phyloP scores from a whole-genome alignment of 2,329 filamentous ascomycete species.

The Plenodomus tracheiphilus region DNA sequence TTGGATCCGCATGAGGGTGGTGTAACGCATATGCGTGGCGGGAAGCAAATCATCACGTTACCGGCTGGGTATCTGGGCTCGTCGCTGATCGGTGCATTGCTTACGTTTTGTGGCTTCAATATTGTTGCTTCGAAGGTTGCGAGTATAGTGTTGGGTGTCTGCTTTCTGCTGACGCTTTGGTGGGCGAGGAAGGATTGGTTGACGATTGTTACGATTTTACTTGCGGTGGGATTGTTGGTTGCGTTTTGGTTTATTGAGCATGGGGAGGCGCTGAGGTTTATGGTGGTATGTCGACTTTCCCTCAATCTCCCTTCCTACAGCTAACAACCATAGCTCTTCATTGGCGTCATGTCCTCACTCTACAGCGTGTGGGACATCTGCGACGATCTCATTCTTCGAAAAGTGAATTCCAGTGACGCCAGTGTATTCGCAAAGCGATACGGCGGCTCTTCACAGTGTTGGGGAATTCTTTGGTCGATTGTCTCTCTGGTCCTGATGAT shows the following conservation, averaged over 20 bases:
- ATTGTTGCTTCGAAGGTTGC: conserved; percentile 81
- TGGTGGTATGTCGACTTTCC: conserved; percentile 59
- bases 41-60: conserved; percentile 69
- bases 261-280: conserved; percentile 72
- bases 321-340: conserved; percentile 62
- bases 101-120: conserved; percentile 80
- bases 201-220: conserved; percentile 70
- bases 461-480: conserved; percentile 78
- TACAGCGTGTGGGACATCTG: conserved; percentile 87
- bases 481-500: conserved; percentile 74
- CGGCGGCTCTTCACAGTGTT: conserved; percentile 78
- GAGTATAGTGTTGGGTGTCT: conserved; percentile 71
- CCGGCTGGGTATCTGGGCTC: conserved; percentile 80
- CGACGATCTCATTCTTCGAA: conserved; percentile 77
- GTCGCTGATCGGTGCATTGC: conserved; percentile 73
- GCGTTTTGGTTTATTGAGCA: conserved; percentile 81
- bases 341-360: conserved; percentile 78
- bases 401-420: conserved; percentile 78
- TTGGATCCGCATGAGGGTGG: conserved; percentile 77
- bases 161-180: conserved; percentile 79
- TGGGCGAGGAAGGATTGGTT: conserved; percentile 80
- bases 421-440: conserved; percentile 78
- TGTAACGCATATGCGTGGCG: conserved; percentile 76
- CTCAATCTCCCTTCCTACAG: background rate
- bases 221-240: conserved; percentile 71